A percentile compares a stretch with the other conserved stretches of the same genome.
phyloP scores from a whole-genome alignment of 2,329 filamentous ascomycete species.

The Trichoderma semiorbis region DNA sequence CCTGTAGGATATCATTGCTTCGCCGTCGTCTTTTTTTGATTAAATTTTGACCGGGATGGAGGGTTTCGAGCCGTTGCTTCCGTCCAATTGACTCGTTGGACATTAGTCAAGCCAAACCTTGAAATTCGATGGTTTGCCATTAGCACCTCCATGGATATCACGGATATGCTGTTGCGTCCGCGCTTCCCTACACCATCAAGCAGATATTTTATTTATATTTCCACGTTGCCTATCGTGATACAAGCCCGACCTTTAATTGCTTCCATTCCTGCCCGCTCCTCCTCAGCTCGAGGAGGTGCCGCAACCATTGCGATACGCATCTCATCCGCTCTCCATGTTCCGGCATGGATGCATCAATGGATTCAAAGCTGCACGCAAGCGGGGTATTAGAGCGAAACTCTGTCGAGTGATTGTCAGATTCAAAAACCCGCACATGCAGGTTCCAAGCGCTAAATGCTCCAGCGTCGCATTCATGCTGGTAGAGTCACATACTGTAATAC shows the following conservation, averaged over 20 bases:
- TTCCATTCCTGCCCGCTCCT: background rate
- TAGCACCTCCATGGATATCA: background rate
- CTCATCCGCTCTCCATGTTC: background rate
- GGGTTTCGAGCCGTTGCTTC: background rate
- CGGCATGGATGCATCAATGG: background rate
- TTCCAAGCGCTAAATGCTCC: background rate
- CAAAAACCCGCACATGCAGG: conserved; percentile 4
- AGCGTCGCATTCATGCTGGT: background rate
- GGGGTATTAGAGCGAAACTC: conserved; percentile 4
- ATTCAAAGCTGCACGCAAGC: background rate
- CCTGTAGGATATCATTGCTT: background rate
- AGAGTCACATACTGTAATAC: background rate
- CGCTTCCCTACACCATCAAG: background rate
- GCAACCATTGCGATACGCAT: background rate
- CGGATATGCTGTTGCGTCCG: background rate
- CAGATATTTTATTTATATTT: background rate
- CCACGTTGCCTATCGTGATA: background rate
- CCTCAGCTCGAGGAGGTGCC: background rate
- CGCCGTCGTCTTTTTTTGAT: background rate
- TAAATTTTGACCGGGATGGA: background rate
- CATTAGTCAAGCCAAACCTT: background rate
- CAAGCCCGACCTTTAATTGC: background rate
- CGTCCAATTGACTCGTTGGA: background rate
- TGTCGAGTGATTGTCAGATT: background rate
- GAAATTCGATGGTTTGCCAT: background rate